Evolutionary conservation across 179 eudicot genomes (phyloP), one percentile per base, ranked within the genome.

Genomic region (Silene coronaria): DNA sequence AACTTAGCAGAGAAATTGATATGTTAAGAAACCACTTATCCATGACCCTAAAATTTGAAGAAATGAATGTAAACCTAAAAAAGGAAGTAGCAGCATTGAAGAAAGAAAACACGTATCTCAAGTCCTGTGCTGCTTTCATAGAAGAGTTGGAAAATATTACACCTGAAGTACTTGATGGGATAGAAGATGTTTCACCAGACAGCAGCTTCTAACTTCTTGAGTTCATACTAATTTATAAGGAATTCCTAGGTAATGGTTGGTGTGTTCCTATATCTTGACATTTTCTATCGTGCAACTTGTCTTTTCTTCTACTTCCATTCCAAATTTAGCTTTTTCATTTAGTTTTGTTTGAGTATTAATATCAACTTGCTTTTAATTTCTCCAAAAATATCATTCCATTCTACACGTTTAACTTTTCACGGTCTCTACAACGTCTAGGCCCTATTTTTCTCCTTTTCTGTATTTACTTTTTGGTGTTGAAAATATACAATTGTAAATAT

Each of bases 61-160:
- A 81, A 13, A 77, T 77, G 42, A 68, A 68, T 26, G 45, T n/a
- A 26, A 63, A 73, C 22, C 27, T 83, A 74, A 84, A 70, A 45
- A 81, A 82, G 65, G 86, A 85, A 82, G 70, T 82, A 63, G 88
- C 78, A 24, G 80, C 79, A 2, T 65, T 86, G 71, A 89, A 83
- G 78, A 67, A 34, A 70, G 86, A 87, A 62, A 80, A 78, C 58
- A 61, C 67, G 24, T 24, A 5, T n/a, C 46, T 75, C 57, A 67
- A 77, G 0, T 65, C 69, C 3, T 63, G 66, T 26, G 45, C 73
- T 26, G 70, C 36, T 45, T 63, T 73, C 36, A 27, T 73, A 6
- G 74, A 72, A 71, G 38, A 55, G 8, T 14, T 83, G 22, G 84
- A 80, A 46, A 77, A 32, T 61, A 26, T 75, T 11, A 60, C 66